Percentiles rank a stretch among this genome's conserved stretches.
phyloP scores from a whole-genome alignment of 2,329 filamentous ascomycete genomes.

The Talaromyces rugulosus region DNA sequence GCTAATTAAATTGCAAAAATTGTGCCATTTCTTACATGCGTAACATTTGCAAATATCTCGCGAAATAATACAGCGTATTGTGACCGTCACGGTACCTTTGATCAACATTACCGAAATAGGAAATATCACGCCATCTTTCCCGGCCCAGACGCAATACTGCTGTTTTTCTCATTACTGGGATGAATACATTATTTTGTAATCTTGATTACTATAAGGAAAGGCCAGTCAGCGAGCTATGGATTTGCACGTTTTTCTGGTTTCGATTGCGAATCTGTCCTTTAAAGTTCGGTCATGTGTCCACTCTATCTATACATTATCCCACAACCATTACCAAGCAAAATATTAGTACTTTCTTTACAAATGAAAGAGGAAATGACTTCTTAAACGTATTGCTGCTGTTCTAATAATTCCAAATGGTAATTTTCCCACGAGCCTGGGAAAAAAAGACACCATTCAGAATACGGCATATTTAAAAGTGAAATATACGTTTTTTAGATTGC shows the following conservation, averaged over 20 bases:
- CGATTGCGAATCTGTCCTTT: neutral
- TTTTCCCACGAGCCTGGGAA: too few species aligned
- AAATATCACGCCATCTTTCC: constrained; percentile 1
- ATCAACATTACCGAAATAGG: neutral
- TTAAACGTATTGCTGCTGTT: neutral
- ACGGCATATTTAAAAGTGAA: neutral
- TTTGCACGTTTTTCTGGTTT: neutral
- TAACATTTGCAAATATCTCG: neutral
- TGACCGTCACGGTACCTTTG: neutral
- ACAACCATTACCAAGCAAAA: neutral
- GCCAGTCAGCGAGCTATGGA: neutral
- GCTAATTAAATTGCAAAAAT: neutral
- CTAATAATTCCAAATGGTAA: neutral
- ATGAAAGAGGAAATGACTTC: neutral
- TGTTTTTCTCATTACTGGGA: neutral
- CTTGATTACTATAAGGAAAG: neutral
- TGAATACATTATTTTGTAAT: neutral
- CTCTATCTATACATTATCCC: neutral
- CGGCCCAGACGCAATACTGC: neutral
- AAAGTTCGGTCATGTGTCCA: neutral
- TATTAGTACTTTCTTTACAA: neutral
- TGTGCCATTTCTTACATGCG: neutral
- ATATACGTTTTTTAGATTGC: neutral
- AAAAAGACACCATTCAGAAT: neutral
- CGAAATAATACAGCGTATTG: neutral